A percentile compares a stretch with the other conserved stretches of the same genome.
phyloP scores from a whole-genome alignment of 2,329 filamentous ascomycete species.

The Gnomoniopsis smithogilvyi region DNA sequence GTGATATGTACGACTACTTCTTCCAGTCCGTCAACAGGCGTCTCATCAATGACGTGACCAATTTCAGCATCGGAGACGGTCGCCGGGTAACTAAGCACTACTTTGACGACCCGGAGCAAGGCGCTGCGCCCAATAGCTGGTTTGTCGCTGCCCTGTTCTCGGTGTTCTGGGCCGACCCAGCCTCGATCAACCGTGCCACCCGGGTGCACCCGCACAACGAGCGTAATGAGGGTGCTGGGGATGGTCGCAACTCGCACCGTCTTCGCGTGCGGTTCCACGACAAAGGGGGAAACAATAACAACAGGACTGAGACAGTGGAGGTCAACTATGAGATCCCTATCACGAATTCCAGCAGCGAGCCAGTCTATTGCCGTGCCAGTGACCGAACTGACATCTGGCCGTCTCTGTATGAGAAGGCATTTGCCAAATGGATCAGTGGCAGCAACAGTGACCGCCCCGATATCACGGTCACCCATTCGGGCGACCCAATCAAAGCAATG shows the following conservation, averaged over 20 bases:
- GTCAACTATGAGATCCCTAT: slow-evolving; percentile 42
- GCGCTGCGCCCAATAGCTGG: slow-evolving; percentile 39
- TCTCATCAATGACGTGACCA: slow-evolving; percentile 27
- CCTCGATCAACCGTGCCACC: slow-evolving; percentile 36
- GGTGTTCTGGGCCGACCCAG: slow-evolving; percentile 41
- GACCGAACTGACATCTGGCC: slow-evolving; percentile 42
- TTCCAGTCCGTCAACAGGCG: slow-evolving; percentile 30
- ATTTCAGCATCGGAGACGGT: slow-evolving; percentile 20
- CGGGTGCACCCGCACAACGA: slow-evolving; percentile 19
- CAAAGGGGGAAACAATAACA: slow-evolving; percentile 39
- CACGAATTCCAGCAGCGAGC: slow-evolving; percentile 40
- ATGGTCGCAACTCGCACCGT: slow-evolving; percentile 24
- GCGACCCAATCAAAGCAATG: slow-evolving; percentile 43
- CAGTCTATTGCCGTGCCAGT: slow-evolving; percentile 38
- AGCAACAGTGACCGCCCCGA: slow-evolving; percentile 33
- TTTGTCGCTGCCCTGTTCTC: slow-evolving; percentile 42
- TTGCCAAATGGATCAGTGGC: slow-evolving; percentile 40
- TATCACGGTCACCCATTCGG: slow-evolving; percentile 36
- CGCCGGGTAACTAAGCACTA: slow-evolving; percentile 13
- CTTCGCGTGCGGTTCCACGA: slow-evolving; percentile 34
- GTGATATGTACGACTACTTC: slow-evolving; percentile 35
- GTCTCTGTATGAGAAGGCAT: slow-evolving; percentile 45
- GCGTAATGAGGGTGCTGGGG: slow-evolving; percentile 19
- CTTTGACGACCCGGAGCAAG: slow-evolving; percentile 42
- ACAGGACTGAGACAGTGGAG: slow-evolving; percentile 26